A percentile compares a stretch with the other conserved stretches of the same genome.
Conservation (phyloP, 768 basidiomycete genomes). For the Dioszegia crocea region DNA sequence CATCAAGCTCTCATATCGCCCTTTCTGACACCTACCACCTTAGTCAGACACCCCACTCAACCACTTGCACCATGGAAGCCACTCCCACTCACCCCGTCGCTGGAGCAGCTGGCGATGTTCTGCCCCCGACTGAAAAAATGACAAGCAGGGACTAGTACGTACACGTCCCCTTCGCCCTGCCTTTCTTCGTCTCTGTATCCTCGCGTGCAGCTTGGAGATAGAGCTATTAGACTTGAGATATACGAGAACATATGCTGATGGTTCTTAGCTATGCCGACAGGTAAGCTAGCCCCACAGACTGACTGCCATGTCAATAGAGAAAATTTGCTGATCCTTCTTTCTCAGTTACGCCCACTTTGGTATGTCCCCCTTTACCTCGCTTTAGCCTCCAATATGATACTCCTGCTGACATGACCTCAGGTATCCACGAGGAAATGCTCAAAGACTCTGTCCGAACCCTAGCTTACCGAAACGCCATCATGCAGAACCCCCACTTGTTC, state of each 20-base stretch:
- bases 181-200: background rate
- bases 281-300: conserved; percentile 13
- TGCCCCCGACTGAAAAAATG: conserved; percentile 42
- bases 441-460: conserved; percentile 94
- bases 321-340: background rate
- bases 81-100: conserved; percentile 7
- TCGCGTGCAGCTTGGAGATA: background rate
- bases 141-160: conserved; percentile 49
- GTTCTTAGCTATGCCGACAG: conserved; percentile 41
- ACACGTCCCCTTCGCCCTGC: background rate
- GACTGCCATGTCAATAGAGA: background rate
- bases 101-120: conserved; percentile 24
- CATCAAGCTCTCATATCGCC: no score
- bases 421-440: conserved; percentile 99
- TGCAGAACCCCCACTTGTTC: conserved; percentile 92
- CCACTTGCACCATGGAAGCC: background rate
- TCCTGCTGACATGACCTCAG: conserved; percentile 51
- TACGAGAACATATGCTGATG: conserved; percentile 1
- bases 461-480: conserved; percentile 88
- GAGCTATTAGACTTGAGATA: background rate
- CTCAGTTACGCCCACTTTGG: conserved; percentile 38
- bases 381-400: background rate
- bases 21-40: no score
- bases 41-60: background rate
- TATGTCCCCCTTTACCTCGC: conserved; percentile 8